A percentile compares a stretch with the other conserved stretches of the same genome.
These are phyloP conservation scores for Boechera stricta DNA, from an alignment of 345 rosid genomes.

Conservation along the genomic window DNA sequence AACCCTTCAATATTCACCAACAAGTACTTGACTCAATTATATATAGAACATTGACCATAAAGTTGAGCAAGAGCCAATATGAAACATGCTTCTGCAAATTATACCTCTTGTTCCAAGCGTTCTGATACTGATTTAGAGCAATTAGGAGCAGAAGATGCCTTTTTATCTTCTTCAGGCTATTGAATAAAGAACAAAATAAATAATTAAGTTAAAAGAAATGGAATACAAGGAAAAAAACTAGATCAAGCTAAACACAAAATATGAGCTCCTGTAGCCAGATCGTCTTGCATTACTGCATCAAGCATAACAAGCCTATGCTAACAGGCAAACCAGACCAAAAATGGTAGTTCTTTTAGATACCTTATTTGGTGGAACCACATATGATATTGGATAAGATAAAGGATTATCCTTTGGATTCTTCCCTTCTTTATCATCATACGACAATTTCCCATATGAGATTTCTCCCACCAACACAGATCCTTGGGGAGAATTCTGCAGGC, in stretches of 20 bases:
- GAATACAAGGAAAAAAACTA: slow-evolving; percentile 1
- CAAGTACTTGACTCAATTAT: slow-evolving; percentile 18
- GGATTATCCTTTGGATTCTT: slow-evolving; percentile 72
- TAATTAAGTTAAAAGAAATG: background rate
- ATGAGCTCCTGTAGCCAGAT: slow-evolving; percentile 25
- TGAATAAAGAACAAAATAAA: slow-evolving; percentile 28
- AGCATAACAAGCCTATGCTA: slow-evolving; percentile 19
- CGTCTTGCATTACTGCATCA: slow-evolving; percentile 17
- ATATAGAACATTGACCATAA: background rate
- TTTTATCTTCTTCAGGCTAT: slow-evolving; percentile 82
- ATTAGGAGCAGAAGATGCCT: slow-evolving; percentile 60
- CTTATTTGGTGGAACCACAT: slow-evolving; percentile 90
- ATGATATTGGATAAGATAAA: slow-evolving; percentile 66
- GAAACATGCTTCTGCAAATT: slow-evolving; percentile 28
- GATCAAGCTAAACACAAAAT: slow-evolving; percentile 21
- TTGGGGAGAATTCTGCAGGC: slow-evolving; percentile 73
- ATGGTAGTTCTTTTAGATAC: slow-evolving; percentile 44
- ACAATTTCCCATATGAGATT: slow-evolving; percentile 78
- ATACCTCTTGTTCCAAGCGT: slow-evolving; percentile 89
- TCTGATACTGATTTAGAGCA: slow-evolving; percentile 65
- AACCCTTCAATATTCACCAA: slow-evolving; percentile 1
- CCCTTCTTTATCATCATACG: slow-evolving; percentile 56
- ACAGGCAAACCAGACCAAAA: slow-evolving; percentile 6
- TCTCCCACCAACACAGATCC: slow-evolving; percentile 85
- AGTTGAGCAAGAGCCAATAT: background rate